Evolutionary conservation across 768 basidiomycete genomes (phyloP), one percentile per base, ranked within the genome.

Genomic region (Tricholoma saponaceum): DNA sequence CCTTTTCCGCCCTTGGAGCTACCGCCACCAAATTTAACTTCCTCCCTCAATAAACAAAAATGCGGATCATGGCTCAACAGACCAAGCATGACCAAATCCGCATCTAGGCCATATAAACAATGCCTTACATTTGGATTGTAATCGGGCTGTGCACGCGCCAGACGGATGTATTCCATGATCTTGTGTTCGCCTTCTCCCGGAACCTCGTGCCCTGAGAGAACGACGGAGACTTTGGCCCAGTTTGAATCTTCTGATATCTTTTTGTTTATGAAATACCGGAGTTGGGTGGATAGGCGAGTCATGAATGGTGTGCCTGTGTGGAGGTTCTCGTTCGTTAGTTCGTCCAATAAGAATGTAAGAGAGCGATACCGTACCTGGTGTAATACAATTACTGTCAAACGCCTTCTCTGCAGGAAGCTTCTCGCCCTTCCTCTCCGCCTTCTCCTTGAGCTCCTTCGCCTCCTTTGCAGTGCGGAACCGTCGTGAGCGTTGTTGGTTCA

Each of bases 131-230:
- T 98, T 3, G 96, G 92, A 73, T 97, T 90, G 76, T 98, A 95
- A 70, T 92, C 89, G 7, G 90, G 92, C 71, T 98, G 97, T 28
- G 97, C 95, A 64, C 95, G 90, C 53, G 90, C 87, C 59, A 94
- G 75, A 37, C 97, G 89, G 69, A 99, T 98, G 73, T 95, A 99
- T 70, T 98, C 97, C 91, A 98, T 98, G 64, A 99, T 95, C 80
- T 99, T 99, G 83, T 99, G 97, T 70, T 99, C 97, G 58, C 97
- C 97, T 73, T 99, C 97, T 63, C 97, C 97, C 0, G 97, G 97
- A 3, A 98, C 95, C 65, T 99, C 96, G 71, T 98, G 95, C 10
- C 97, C 97, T 26, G 93, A 96, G 35, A 99, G 79, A 37, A 99
- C 91, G 20, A 98, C 94, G 67, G 94, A 80, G 41, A 98, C 85